These are phyloP conservation scores for Schizochytrium sp. DNA, from an alignment of 108 stramenopile species.

Conservation along the genomic window DNA sequence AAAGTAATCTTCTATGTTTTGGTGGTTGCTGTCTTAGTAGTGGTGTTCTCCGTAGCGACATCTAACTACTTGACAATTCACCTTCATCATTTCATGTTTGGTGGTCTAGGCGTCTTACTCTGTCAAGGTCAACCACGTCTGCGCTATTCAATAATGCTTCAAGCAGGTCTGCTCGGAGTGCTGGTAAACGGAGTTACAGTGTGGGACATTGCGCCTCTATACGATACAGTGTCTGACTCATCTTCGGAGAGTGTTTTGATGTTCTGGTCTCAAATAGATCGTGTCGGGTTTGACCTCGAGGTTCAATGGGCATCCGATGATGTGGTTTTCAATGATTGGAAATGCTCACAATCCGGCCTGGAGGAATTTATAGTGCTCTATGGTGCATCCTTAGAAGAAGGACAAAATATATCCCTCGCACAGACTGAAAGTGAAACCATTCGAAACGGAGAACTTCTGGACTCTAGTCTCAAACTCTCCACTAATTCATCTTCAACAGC, in stretches of 20 bases:
- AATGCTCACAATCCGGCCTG: slow-evolving; percentile 19
- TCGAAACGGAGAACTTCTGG: background rate
- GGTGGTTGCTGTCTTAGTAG: background rate
- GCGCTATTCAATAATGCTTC: slow-evolving; percentile 51
- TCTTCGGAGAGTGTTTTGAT: background rate
- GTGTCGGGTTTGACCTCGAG: slow-evolving; percentile 19
- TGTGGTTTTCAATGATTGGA: background rate
- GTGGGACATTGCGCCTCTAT: slow-evolving; percentile 54
- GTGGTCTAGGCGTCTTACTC: slow-evolving; percentile 20
- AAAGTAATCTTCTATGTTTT: slow-evolving; percentile 4
- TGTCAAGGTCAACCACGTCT: slow-evolving; percentile 54
- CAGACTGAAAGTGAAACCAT: background rate
- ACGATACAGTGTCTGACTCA: background rate
- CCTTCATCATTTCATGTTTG: slow-evolving; percentile 51
- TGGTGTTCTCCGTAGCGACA: background rate
- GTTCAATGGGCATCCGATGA: background rate
- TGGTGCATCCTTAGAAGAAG: background rate
- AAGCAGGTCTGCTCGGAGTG: slow-evolving; percentile 23
- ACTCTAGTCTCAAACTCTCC: background rate
- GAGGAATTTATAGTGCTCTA: background rate
- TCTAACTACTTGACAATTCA: background rate
- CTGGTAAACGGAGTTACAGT: slow-evolving; percentile 47
- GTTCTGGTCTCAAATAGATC: background rate
- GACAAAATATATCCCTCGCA: no score
- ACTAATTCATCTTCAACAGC: background rate